phyloP scores from a whole-genome alignment of 129 eudicot species.

The Ambrosia artemisiifolia region DNA sequence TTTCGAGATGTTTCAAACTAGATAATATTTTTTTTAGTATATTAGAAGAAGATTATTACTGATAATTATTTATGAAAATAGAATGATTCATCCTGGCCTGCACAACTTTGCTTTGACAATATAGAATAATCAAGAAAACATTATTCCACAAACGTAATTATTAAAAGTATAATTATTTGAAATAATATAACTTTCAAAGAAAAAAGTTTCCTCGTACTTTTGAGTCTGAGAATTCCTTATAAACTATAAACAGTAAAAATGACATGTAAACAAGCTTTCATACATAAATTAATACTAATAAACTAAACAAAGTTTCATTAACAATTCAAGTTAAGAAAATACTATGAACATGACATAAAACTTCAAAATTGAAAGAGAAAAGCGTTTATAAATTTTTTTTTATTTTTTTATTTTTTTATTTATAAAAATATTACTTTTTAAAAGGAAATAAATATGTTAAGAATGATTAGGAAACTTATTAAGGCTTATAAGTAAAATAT shows the following conservation, averaged over 20 bases:
- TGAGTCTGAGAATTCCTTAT: neutral
- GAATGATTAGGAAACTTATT: too few species aligned
- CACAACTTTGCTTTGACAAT: neutral
- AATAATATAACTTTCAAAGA: neutral
- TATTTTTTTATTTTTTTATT: too few species aligned
- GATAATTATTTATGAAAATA: neutral
- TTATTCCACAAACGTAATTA: neutral
- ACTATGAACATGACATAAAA: too few species aligned
- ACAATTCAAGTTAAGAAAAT: too few species aligned
- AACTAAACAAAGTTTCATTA: too few species aligned
- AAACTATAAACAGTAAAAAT: neutral
- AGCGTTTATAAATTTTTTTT: too few species aligned
- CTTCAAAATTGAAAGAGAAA: too few species aligned
- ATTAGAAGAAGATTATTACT: neutral
- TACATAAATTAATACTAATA: too few species aligned
- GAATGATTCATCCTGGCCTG: slow-evolving; percentile 21
- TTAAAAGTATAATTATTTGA: neutral
- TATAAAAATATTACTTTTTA: too few species aligned
- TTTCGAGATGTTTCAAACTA: neutral
- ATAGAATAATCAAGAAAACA: slow-evolving; percentile 10
- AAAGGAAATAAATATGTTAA: too few species aligned
- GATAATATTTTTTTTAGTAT: neutral
- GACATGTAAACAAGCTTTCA: neutral
- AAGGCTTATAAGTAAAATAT: too few species aligned
- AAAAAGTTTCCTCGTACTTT: neutral